These are phyloP conservation scores for Rugonectria rugulosa DNA, from an alignment of 2,329 filamentous ascomycete species.

Conservation along the genomic window DNA sequence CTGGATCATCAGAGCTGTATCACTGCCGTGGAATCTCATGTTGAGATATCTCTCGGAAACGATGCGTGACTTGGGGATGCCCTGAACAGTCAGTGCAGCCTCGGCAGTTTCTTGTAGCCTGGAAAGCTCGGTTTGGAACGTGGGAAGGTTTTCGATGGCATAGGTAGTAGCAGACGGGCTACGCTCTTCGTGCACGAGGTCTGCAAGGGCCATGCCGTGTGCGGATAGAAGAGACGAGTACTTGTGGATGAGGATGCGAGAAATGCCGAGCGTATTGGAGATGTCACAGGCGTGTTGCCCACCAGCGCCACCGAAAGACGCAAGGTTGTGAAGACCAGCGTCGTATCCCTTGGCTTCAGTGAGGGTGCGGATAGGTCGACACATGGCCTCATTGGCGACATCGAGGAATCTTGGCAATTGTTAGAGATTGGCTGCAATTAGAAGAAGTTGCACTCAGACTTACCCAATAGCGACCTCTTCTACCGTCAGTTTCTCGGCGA, in stretches of 20 bases:
- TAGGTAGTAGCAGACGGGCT: constrained; percentile 68
- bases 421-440: background rate
- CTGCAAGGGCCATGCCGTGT: constrained; percentile 89
- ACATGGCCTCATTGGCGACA: constrained; percentile 93
- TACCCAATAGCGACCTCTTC: constrained; percentile 73
- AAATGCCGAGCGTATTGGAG: constrained; percentile 80
- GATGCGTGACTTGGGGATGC: constrained; percentile 76
- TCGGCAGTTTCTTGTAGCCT: constrained; percentile 77
- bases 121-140: constrained; percentile 75
- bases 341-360: constrained; percentile 92
- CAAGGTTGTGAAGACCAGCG: constrained; percentile 83
- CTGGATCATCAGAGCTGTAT: constrained; percentile 87
- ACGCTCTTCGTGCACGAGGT: constrained; percentile 89
- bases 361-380: constrained; percentile 82
- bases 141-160: constrained; percentile 61
- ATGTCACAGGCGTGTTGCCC: constrained; percentile 90
- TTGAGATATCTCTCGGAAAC: constrained; percentile 91
- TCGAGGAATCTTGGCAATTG: constrained; percentile 79
- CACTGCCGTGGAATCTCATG: constrained; percentile 87
- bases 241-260: constrained; percentile 82
- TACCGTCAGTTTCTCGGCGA: constrained; percentile 72
- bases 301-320: constrained; percentile 89
- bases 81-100: constrained; percentile 73
- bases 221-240: constrained; percentile 89
- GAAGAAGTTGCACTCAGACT: background rate